Evolutionary conservation across 179 eudicot genomes (phyloP).

Genomic region (Corrigiola litoralis): DNA sequence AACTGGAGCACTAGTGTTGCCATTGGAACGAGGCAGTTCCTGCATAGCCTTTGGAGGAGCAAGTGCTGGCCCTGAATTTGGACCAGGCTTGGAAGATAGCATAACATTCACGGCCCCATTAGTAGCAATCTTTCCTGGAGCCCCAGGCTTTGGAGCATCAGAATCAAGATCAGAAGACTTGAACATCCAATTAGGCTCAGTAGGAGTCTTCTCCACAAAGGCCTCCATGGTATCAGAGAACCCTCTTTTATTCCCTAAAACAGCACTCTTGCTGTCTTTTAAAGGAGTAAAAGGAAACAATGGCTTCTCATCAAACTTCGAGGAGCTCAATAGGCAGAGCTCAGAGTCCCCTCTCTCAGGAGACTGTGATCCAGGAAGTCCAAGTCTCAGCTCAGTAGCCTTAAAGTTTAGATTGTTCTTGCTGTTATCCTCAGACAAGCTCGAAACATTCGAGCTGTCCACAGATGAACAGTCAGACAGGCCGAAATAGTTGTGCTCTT

Average conservation of each 20-base stretch:
- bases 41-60: conserved; percentile 33
- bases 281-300: conserved; percentile 76
- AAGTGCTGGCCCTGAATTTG: conserved; percentile 20
- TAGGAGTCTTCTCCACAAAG: conserved; percentile 25
- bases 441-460: conserved; percentile 60
- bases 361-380: conserved; percentile 88
- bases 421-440: conserved; percentile 38
- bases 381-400: conserved; percentile 90
- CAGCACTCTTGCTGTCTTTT: conserved; percentile 50
- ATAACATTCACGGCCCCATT: conserved; percentile 30
- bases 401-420: conserved; percentile 56
- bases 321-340: conserved; percentile 30
- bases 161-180: conserved; percentile 31
- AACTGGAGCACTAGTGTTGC: conserved; percentile 57
- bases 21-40: conserved; percentile 36
- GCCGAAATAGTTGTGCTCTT: conserved; percentile 73
- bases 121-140: conserved; percentile 35
- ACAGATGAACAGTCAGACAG: conserved; percentile 78
- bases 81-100: conserved; percentile 20
- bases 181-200: conserved; percentile 51
- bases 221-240: conserved; percentile 64
- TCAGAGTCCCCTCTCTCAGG: conserved; percentile 64
- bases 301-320: conserved; percentile 65
- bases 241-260: conserved; percentile 77
- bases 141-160: conserved; percentile 27